A percentile compares a stretch with the other conserved stretches of the same genome.
phyloP scores from a whole-genome alignment of 495 filamentous ascomycete species.

The Aspergillus cavernicola region DNA sequence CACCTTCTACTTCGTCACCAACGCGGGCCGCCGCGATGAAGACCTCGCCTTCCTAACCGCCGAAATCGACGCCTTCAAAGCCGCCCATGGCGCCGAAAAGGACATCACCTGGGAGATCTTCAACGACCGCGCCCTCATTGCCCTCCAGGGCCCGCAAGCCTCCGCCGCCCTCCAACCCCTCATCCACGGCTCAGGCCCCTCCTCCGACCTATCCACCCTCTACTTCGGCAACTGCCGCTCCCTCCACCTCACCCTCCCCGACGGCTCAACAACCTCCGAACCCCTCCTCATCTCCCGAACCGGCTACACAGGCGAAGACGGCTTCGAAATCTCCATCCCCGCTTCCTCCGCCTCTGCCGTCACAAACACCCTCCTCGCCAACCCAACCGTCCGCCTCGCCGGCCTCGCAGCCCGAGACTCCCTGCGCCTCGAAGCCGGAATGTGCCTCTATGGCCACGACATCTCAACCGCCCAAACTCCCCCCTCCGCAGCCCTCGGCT shows the following conservation, averaged over 20 bases:
- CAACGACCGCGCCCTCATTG: slow-evolving; percentile 64
- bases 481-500: slow-evolving; percentile 75
- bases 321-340: slow-evolving; percentile 91
- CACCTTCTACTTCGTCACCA: slow-evolving; percentile 88
- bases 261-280: slow-evolving; percentile 39
- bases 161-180: slow-evolving; percentile 60
- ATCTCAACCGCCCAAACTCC: slow-evolving; percentile 86
- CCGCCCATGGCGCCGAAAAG: slow-evolving; percentile 37
- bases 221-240: slow-evolving; percentile 76
- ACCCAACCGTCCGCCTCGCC: slow-evolving; percentile 67
- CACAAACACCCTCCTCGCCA: slow-evolving; percentile 60
- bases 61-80: slow-evolving; percentile 56
- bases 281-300: slow-evolving; percentile 75
- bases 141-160: slow-evolving; percentile 82
- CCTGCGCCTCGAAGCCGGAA: slow-evolving; percentile 88
- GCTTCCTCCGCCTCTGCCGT: slow-evolving; percentile 40
- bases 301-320: slow-evolving; percentile 97
- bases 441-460: slow-evolving; percentile 99
- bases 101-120: slow-evolving; percentile 69
- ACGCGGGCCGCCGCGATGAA: slow-evolving; percentile 87
- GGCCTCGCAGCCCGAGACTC: slow-evolving; percentile 90
- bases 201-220: slow-evolving; percentile 59
- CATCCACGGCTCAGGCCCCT: slow-evolving; percentile 35
- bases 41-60: slow-evolving; percentile 69
- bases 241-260: slow-evolving; percentile 48